Evolutionary conservation across 208 protist species (phyloP).

Genomic region (Phytomonas sp.): DNA sequence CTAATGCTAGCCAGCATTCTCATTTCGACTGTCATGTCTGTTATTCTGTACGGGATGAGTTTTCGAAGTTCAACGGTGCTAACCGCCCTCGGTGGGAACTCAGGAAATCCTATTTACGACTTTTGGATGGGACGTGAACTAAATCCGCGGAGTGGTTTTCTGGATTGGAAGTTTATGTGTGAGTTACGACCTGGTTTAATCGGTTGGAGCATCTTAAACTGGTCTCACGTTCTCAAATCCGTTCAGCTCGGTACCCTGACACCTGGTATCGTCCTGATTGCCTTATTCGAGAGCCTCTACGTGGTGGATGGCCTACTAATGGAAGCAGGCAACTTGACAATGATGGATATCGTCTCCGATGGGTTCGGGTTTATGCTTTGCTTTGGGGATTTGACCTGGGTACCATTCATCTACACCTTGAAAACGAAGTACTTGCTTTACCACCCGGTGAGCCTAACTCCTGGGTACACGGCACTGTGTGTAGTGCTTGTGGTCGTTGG

Average conservation of each 20-base stretch:
- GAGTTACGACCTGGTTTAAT: conserved; percentile 94
- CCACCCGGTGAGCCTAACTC: conserved; percentile 39
- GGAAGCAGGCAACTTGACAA: conserved; percentile 91
- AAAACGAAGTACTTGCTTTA: conserved; percentile 89
- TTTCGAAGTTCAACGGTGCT: conserved; percentile 53
- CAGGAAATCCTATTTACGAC: conserved; percentile 88
- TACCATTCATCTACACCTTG: conserved; percentile 94
- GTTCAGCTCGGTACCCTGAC: conserved; percentile 57
- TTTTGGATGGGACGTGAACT: conserved; percentile 95
- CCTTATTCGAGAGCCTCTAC: conserved; percentile 87
- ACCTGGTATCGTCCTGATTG: conserved; percentile 81
- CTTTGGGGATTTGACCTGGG: conserved; percentile 93
- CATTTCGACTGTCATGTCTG: conserved; percentile 58
- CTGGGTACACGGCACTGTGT: conserved; percentile 33
- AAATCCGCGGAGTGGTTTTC: conserved; percentile 86
- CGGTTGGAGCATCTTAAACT: conserved; percentile 91
- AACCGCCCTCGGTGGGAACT: conserved; percentile 74
- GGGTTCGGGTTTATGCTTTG: conserved; percentile 95
- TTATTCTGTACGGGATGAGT: conserved; percentile 54
- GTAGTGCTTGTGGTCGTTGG: conserved; percentile 33
- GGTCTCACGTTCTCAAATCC: conserved; percentile 78
- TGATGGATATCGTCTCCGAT: conserved; percentile 95
- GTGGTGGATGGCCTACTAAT: conserved; percentile 90
- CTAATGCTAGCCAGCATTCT: conserved; percentile 70
- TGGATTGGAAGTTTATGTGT: conserved; percentile 96